Percentiles rank a stretch among this genome's conserved stretches.
These are phyloP conservation scores for Tuber borchii DNA, from an alignment of 495 filamentous ascomycete genomes.

Conservation along the genomic window DNA sequence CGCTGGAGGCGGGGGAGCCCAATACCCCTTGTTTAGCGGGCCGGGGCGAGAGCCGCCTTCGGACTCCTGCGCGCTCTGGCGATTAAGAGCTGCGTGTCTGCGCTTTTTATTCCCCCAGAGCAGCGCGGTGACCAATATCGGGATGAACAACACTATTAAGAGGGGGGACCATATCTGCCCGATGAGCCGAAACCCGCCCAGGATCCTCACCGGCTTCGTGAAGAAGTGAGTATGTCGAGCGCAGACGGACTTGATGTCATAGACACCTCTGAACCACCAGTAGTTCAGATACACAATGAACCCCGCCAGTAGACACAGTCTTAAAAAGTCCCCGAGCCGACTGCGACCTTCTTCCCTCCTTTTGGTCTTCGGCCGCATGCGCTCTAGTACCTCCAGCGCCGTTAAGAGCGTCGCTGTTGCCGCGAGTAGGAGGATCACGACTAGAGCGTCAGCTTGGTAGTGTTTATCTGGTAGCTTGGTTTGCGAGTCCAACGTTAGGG, in stretches of 20 bases:
- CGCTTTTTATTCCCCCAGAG: background rate
- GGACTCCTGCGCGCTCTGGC: background rate
- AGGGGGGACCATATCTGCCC: constrained; percentile 1
- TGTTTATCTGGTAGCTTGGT: background rate
- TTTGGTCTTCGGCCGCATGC: background rate
- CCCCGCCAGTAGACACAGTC: background rate
- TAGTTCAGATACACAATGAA: background rate
- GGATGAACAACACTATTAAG: background rate
- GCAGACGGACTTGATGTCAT: background rate
- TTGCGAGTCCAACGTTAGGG: constrained; percentile 20
- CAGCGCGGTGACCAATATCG: background rate
- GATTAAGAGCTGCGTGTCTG: background rate
- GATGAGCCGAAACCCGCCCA: constrained; percentile 1
- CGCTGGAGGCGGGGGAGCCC: background rate
- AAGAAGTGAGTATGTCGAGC: background rate
- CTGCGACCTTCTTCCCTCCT: background rate
- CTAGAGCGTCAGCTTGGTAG: background rate
- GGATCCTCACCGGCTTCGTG: background rate
- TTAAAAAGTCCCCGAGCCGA: background rate
- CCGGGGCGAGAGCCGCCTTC: background rate
- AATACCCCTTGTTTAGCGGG: background rate
- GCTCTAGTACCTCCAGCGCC: background rate
- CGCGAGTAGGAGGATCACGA: background rate
- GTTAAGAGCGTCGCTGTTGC: background rate
- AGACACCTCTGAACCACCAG: constrained; percentile 1